A percentile compares a stretch with the other conserved stretches of the same genome.
phyloP scores from a whole-genome alignment of 192 early-diverging fungal genomes.

The Chytriomyces sp. region DNA sequence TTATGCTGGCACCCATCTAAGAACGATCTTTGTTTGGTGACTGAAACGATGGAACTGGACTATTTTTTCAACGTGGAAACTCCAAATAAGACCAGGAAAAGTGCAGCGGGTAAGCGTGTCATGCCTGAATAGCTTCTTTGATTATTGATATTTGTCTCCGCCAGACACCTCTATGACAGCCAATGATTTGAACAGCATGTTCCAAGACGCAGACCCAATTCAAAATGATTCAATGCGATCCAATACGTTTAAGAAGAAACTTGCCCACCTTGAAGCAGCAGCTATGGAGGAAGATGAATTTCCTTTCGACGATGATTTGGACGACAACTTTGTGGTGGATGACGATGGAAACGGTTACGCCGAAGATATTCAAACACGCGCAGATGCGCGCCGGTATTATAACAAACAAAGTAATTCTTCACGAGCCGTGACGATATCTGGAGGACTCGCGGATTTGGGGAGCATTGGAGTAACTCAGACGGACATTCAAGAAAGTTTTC shows the following conservation, averaged over 20 bases:
- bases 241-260: constrained; percentile 23
- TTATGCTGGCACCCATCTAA: constrained; percentile 71
- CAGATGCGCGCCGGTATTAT: constrained; percentile 41
- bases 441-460: neutral
- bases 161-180: too few species aligned
- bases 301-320: constrained; percentile 31
- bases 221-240: constrained; percentile 33
- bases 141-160: too few species aligned
- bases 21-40: constrained; percentile 56
- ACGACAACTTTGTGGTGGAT: constrained; percentile 86
- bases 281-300: constrained; percentile 46
- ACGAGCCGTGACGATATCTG: constrained; percentile 9
- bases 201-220: neutral
- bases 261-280: too few species aligned
- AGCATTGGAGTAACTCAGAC: neutral
- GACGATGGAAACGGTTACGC: constrained; percentile 83
- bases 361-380: constrained; percentile 42
- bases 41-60: constrained; percentile 61
- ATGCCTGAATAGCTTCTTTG: too few species aligned
- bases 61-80: constrained; percentile 57
- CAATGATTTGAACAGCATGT: too few species aligned
- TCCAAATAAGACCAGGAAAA: too few species aligned
- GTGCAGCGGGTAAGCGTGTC: too few species aligned
- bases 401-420: constrained; percentile 21
- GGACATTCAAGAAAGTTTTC: constrained; percentile 72